These are phyloP conservation scores for Saturnispora quitensis DNA, from an alignment of 805 yeast genomes.

Conservation along the genomic window DNA sequence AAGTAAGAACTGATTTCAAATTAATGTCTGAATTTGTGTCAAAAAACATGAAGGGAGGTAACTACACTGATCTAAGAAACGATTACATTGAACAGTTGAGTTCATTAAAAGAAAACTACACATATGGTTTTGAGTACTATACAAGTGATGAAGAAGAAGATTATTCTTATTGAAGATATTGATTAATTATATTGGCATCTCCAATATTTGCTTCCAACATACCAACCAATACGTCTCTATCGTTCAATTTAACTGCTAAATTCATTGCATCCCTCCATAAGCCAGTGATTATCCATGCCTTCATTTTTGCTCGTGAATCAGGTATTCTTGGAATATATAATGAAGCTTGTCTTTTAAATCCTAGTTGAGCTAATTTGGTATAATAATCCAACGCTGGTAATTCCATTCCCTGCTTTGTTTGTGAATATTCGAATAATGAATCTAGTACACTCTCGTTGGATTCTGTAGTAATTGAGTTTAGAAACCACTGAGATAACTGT, in stretches of 20 bases:
- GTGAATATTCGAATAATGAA: constrained; percentile 45
- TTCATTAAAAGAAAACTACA: constrained; percentile 8
- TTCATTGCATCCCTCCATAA: constrained; percentile 9
- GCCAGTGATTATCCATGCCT: constrained; percentile 6
- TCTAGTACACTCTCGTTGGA: constrained; percentile 48
- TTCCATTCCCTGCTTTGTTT: constrained; percentile 36
- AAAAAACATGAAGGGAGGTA: background rate
- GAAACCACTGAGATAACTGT: constrained; percentile 45
- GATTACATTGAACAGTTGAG: constrained; percentile 6
- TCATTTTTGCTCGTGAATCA: constrained; percentile 14
- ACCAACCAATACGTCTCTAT: constrained; percentile 2
- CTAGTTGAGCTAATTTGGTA: constrained; percentile 41
- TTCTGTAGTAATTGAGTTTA: constrained; percentile 37
- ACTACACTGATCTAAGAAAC: background rate
- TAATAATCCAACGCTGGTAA: constrained; percentile 66
- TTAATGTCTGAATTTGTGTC: constrained; percentile 1
- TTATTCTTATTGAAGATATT: constrained; percentile 1
- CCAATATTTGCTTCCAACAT: constrained; percentile 4
- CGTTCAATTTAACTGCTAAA: constrained; percentile 6
- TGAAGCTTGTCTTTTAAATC: constrained; percentile 51
- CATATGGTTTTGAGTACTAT: constrained; percentile 8
- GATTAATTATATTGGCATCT: background rate
- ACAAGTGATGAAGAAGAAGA: constrained; percentile 9
- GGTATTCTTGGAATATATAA: constrained; percentile 47
- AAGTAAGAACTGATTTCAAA: background rate